These are phyloP conservation scores for Podaxis carcinomalis DNA, from an alignment of 768 basidiomycete genomes.

Conservation along the genomic window DNA sequence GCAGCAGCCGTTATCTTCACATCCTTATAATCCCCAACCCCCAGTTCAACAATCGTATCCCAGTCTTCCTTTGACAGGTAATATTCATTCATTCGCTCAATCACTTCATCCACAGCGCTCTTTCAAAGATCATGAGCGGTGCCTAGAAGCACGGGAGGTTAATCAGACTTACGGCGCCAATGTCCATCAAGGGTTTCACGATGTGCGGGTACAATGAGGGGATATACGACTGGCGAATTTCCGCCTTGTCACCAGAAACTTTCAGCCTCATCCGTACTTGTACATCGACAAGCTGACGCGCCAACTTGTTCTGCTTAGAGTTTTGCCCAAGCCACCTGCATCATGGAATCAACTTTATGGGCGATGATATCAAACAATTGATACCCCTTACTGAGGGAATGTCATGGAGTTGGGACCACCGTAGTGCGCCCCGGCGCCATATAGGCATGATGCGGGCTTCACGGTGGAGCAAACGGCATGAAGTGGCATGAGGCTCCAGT, in stretches of 20 bases:
- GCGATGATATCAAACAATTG: constrained; percentile 4
- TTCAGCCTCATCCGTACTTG: constrained; percentile 95
- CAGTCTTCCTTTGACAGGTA: constrained; percentile 92
- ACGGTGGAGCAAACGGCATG: constrained; percentile 92
- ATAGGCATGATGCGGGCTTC: constrained; percentile 78
- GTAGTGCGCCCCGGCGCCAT: constrained; percentile 66
- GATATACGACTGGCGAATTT: constrained; percentile 89
- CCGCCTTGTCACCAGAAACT: constrained; percentile 84
- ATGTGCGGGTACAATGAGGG: constrained; percentile 83
- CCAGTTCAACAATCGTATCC: constrained; percentile 94
- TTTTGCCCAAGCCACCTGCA: constrained; percentile 96
- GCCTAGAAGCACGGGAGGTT: not conserved
- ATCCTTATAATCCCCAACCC: constrained; percentile 76
- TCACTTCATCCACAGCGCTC: constrained; percentile 79
- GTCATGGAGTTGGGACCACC: constrained; percentile 63
- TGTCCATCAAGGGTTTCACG: constrained; percentile 71
- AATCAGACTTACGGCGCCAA: constrained; percentile 60
- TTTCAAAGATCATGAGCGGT: constrained; percentile 24
- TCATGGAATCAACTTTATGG: not conserved
- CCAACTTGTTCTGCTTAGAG: constrained; percentile 84
- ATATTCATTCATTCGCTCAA: constrained; percentile 90
- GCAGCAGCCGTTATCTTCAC: constrained; percentile 80
- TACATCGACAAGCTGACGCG: constrained; percentile 78
- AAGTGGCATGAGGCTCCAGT: constrained; percentile 92
- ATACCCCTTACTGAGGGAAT: constrained; percentile 74